A percentile compares a stretch with the other conserved stretches of the same genome.
phyloP scores from a whole-genome alignment of 2,329 filamentous ascomycete species.

The Fusarium odoratissimum region DNA sequence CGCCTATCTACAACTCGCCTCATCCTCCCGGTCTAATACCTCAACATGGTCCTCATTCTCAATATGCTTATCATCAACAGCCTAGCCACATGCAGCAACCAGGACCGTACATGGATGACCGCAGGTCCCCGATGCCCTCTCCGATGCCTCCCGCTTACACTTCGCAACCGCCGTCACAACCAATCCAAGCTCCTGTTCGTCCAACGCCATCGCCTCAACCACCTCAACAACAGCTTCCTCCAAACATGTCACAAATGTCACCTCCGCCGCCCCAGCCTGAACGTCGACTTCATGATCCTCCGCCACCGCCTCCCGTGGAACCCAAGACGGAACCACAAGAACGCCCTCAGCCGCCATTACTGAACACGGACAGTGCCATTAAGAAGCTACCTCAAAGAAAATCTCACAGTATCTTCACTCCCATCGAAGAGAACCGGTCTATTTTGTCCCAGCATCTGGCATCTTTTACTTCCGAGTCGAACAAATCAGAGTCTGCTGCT shows the following conservation, averaged over 20 bases:
- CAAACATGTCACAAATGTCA: slow-evolving; percentile 62
- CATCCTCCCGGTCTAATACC: slow-evolving; percentile 41
- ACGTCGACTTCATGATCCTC: slow-evolving; percentile 62
- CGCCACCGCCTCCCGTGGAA: slow-evolving; percentile 63
- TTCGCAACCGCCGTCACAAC: slow-evolving; percentile 65
- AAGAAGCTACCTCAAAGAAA: slow-evolving; percentile 79
- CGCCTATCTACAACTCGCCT: slow-evolving; percentile 81
- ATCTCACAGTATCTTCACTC: slow-evolving; percentile 94
- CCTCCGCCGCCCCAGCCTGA: slow-evolving; percentile 63
- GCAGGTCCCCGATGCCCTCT: slow-evolving; percentile 63
- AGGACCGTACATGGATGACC: slow-evolving; percentile 79
- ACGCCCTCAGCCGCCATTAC: slow-evolving; percentile 57
- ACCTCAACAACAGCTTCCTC: slow-evolving; percentile 62
- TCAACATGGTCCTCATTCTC: slow-evolving; percentile 34
- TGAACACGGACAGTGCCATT: slow-evolving; percentile 64
- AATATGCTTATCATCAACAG: slow-evolving; percentile 41
- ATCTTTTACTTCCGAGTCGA: slow-evolving; percentile 68
- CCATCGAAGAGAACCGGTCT: slow-evolving; percentile 92
- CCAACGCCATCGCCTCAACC: slow-evolving; percentile 70
- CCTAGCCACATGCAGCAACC: slow-evolving; percentile 56
- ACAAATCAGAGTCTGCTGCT: slow-evolving; percentile 52
- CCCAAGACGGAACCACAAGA: slow-evolving; percentile 62
- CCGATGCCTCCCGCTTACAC: slow-evolving; percentile 76
- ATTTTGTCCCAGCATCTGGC: slow-evolving; percentile 87
- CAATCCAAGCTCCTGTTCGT: slow-evolving; percentile 58